Evolutionary conservation across 306 rosid species (phyloP), one percentile per base, ranked within the genome.

Genomic region (Cucurbita argyrosperma): DNA sequence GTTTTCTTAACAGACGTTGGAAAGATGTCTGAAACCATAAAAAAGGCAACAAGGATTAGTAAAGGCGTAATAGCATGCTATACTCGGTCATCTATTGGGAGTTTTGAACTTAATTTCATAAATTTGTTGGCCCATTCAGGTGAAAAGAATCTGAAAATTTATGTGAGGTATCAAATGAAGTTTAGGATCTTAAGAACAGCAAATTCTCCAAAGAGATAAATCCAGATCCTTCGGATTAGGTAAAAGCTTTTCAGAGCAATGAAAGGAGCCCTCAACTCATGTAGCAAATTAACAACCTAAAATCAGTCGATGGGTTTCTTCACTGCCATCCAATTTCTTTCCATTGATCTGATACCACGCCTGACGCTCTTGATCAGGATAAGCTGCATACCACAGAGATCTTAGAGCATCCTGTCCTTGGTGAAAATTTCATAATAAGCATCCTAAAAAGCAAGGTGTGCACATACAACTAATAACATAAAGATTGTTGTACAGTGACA

Each of bases 311-410:
- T 46, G 98, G 98, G 68, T 92, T 96, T 82, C 86, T 90, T 83
- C 98, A 96, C 72, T 92, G 98, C 96, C 96, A 92, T 62, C 98
- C 98, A 96, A 90, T 92, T 79, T 92, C 92, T 79, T 92, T 92
- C 98, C 96, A 90, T 62, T 92, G 98, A 72, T 92, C 96, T 66
- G 96, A 92, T 81, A 92, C 80, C 89, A 92, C 74, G 92, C 90
- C 19, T 62, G 81, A 55, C 90, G 98, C 80, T 90, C 87, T 79
- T 88, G 77, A 72, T 80, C 86, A 9, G 96, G 98, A 75, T 75
- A 92, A 0, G 98, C 84, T 63, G 91, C 90, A 63, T 79, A 78
- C 96, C 96, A 90, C 46, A 92, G 84, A 83, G 96, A 91, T 82
- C 87, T 88, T 81, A 92, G 65, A 37, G 96, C 96, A 53, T 79